A percentile compares a stretch with the other conserved stretches of the same genome.
These are phyloP conservation scores for Sonneratia alba DNA, from an alignment of 345 rosid species.

Conservation along the genomic window DNA sequence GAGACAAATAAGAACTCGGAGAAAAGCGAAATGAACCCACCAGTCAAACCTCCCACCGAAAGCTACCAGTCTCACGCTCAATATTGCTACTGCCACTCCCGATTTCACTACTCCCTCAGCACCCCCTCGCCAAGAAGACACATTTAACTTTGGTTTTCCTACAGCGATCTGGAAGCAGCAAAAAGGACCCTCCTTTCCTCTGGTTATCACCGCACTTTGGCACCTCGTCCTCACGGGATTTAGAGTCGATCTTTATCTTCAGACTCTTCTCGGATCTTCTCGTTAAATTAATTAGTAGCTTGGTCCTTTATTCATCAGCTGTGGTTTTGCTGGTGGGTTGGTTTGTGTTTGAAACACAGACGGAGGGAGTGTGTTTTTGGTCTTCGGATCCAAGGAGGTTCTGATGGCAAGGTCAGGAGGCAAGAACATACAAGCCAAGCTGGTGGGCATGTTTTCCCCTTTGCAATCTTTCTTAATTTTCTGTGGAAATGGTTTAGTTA, in stretches of 20 bases:
- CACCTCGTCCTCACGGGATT: background rate
- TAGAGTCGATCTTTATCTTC: background rate
- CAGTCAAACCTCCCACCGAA: constrained; percentile 5
- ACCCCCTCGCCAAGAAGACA: background rate
- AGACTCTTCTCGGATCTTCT: background rate
- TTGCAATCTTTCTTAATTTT: constrained; percentile 4
- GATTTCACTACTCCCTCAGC: background rate
- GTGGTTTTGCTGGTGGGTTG: background rate
- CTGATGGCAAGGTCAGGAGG: constrained; percentile 41
- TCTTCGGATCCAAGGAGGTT: background rate
- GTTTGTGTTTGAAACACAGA: background rate
- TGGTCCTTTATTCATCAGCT: background rate
- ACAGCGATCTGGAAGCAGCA: background rate
- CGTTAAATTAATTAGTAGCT: background rate
- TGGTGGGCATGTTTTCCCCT: constrained; percentile 67
- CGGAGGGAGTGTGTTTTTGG: background rate
- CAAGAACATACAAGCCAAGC: constrained; percentile 80
- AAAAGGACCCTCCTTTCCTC: background rate
- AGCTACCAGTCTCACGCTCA: constrained; percentile 6
- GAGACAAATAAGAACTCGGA: background rate
- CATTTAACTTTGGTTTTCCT: background rate
- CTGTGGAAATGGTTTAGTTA: background rate
- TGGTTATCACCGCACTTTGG: background rate
- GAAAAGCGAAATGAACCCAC: background rate
- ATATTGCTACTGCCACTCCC: background rate